Conservation (phyloP, 1,139 yeast genomes). For the Taiozyma sp. region DNA sequence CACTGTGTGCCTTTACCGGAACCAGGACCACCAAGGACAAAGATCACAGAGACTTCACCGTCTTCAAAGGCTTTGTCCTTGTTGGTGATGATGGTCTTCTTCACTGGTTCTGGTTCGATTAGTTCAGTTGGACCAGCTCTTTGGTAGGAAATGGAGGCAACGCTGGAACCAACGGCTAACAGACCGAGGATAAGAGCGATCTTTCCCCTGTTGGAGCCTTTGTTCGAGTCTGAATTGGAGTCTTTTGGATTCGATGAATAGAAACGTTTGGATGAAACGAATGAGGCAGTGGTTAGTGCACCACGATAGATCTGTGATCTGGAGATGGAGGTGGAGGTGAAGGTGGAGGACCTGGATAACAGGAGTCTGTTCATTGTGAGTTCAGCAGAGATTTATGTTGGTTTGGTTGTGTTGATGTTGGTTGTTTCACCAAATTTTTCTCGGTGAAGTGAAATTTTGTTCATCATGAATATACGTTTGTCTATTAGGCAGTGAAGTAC, state of each 20-base stretch:
- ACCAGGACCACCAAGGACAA: constrained; percentile 83
- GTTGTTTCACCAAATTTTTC: background rate
- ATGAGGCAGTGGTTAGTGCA: background rate
- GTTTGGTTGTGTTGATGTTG: background rate
- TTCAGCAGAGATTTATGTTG: background rate
- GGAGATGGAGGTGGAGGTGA: background rate
- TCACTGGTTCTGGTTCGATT: constrained; percentile 34
- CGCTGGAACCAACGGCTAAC: constrained; percentile 40
- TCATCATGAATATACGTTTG: no score
- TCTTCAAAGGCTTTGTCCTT: constrained; percentile 39
- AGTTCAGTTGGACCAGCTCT: constrained; percentile 43
- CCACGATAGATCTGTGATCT: background rate
- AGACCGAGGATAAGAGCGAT: constrained; percentile 26
- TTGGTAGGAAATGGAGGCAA: constrained; percentile 38
- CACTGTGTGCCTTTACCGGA: constrained; percentile 98
- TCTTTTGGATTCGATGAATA: background rate
- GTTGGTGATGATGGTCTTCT: no score
- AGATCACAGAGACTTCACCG: constrained; percentile 70
- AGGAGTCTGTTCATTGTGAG: background rate
- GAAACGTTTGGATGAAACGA: background rate
- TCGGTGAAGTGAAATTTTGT: no score
- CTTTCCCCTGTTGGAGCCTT: constrained; percentile 21
- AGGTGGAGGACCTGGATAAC: background rate
- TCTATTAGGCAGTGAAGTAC: no score
- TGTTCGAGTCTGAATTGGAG: background rate